Base-by-base conservation (phyloP, 768 basidiomycete species). In the Mycena filopes region DNA sequence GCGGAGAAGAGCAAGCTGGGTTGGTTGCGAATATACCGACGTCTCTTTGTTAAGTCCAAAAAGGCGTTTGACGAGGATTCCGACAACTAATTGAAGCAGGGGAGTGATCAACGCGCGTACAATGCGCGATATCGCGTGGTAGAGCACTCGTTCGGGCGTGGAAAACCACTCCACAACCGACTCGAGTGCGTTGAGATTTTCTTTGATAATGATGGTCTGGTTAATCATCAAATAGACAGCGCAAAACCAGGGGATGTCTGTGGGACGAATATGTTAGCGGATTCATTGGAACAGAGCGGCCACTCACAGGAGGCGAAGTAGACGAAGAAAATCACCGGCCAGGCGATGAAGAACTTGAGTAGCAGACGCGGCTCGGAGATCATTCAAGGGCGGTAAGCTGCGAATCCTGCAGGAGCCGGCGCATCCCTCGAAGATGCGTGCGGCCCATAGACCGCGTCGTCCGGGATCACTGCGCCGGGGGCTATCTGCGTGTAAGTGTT, bases 401-500 rank as follows among this genome's bases (percentile, higher is more conserved):
- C 76, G 60, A 76, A 81, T 5, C 72, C 68, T 50, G 73, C 68
- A 0, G 81, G 78, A 16, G 79, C 76, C 0, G 81, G 77, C 6
- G 55, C 53, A 42, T 84, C 82, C 62, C 78, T 73, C 4, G 82
- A 82, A 0, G 81, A 82, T 16, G 82, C 75, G 60, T 84, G 83
- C 11, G 83, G 83, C 2, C 83, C 83, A 53, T 80, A 83, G 4
- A 83, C 82, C 0, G 75, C 50, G 36, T 75, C 73, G 47, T 78
- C 78, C 6, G 79, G 71, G 43, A 83, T 77, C 33, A 65, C 61
- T 6, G 81, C 73, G 1, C 82, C 82, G 2, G 83, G 82, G 7
- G 81, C 72, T 45, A 84, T 75, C 51, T 76, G 75, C 16, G 83
- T 83, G 64, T 78, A 82, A 3, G 81, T 80, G 67, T 84, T 84